A percentile compares a stretch with the other conserved stretches of the same genome.
Evolutionary conservation across 73 alveolate species (phyloP).

Genomic region (Tetrahymena borealis): DNA sequence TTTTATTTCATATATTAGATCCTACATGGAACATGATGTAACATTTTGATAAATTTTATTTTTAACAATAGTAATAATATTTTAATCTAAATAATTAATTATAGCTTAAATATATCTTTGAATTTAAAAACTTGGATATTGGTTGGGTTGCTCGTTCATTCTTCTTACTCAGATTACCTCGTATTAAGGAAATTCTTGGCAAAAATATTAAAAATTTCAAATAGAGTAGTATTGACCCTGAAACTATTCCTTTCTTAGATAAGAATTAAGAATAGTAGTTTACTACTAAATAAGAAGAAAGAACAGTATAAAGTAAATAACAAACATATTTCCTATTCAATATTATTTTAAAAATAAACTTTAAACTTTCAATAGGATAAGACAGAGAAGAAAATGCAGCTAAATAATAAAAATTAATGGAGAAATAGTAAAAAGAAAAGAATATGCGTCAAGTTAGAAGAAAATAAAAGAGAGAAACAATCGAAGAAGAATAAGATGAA

Average conservation of each 20-base stretch:
- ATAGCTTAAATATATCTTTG: constrained; percentile 69
- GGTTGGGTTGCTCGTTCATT: constrained; percentile 92
- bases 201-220: constrained; percentile 63
- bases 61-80: no score
- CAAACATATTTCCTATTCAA: no score
- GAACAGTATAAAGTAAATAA: constrained; percentile 57
- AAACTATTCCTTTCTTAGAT: constrained; percentile 74
- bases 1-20: constrained; percentile 91
- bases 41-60: not conserved
- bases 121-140: constrained; percentile 71
- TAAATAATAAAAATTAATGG: constrained; percentile 47
- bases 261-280: constrained; percentile 77
- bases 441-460: constrained; percentile 67
- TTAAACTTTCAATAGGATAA: constrained; percentile 28
- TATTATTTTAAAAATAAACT: constrained; percentile 45
- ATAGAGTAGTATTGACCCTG: constrained; percentile 60
- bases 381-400: constrained; percentile 58
- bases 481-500: constrained; percentile 79
- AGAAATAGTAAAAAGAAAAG: constrained; percentile 63
- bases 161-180: constrained; percentile 88
- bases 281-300: constrained; percentile 42
- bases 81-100: not conserved
- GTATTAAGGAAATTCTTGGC: constrained; percentile 95
- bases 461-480: constrained; percentile 61
- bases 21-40: constrained; percentile 87